Base-by-base conservation (phyloP, 2,329 filamentous ascomycete species). In the Orbilia blumenaviensis region DNA sequence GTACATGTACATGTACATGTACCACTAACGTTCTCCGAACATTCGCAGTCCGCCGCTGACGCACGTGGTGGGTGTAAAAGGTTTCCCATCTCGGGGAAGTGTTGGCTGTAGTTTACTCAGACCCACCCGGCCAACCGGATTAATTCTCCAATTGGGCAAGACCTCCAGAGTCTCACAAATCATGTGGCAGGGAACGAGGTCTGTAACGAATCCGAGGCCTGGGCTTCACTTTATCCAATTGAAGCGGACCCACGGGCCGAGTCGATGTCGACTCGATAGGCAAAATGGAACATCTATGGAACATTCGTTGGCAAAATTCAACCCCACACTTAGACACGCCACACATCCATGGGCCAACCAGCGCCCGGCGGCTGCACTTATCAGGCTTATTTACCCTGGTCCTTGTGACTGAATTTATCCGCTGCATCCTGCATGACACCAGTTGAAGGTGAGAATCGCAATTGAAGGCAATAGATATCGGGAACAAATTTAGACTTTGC, bases 281-380 rank as follows among this genome's bases (percentile, higher is more conserved):
- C 72, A 76, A 76, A 76, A 68, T 76, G 50, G 72, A 76, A 76
- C 54, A 8, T 63, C 60, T 63, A 63, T 76, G 72, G 72, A 76
- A 76, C 60, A 68, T 76, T 76, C 72, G 72, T 64, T 76, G 72
- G 72, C 72, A 76, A 69, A 76, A 76, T 68, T 12, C 38, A 42
- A 69, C 64, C 64, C 72, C 72, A 76, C 63, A 68, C 16, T 16
- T 16, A 68, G 71, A 66, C 69, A 67, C 41, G 54, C 62, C 54
- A 67, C 54, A 56, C 16, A 4, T 36, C 12, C 36, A 23, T 44
- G 21, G 38, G 62, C 72, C 63, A 76, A 69, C 64, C 72, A 76
- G n/a, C 5, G 27, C 4, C 48, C 64, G 64, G 64, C 72, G 72
- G 72, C 72, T 76, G 72, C 72, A 76, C 27, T 54, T 69, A 64